Evolutionary conservation across 1,139 yeast species (phyloP).

Genomic region (Blastobotrys buckinghamii): DNA sequence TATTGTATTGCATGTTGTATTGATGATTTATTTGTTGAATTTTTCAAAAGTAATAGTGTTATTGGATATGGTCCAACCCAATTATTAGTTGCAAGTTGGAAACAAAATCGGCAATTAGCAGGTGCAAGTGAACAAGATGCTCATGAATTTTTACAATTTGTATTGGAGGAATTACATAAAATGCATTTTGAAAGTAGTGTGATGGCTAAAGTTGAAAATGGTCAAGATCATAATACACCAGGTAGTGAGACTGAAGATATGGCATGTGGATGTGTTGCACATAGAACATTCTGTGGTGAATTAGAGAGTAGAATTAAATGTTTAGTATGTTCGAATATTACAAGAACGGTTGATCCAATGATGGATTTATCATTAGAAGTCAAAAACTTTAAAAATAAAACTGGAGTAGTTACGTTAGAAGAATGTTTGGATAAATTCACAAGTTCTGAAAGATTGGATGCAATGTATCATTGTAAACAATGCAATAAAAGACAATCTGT

Average conservation of each 20-base stretch:
- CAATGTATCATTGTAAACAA: conserved; percentile 58
- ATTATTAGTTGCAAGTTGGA: conserved; percentile 76
- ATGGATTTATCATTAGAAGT: conserved; percentile 79
- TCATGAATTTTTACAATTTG: conserved; percentile 92
- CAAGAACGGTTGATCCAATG: conserved; percentile 79
- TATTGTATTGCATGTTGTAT: conserved; percentile 81
- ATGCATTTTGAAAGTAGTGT: conserved; percentile 20
- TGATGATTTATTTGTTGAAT: conserved; percentile 64
- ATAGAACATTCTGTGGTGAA: conserved; percentile 70
- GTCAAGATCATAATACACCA: conserved; percentile 6
- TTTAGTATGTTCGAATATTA: conserved; percentile 55
- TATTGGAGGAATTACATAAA: conserved; percentile 73
- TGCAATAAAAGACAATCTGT: conserved; percentile 64
- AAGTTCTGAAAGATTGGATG: conserved; percentile 67
- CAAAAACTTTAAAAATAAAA: conserved; percentile 13
- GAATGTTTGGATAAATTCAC: conserved; percentile 77
- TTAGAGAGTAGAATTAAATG: conserved; percentile 73
- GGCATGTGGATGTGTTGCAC: conserved; percentile 71
- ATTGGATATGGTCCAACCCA: conserved; percentile 73
- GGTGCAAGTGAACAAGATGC: conserved; percentile 98
- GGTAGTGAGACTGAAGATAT: conserved; percentile 16
- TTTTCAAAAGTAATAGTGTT: conserved; percentile 48
- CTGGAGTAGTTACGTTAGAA: conserved; percentile 33
- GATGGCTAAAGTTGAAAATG: conserved; percentile 12
- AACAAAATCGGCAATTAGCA: conserved; percentile 72